A percentile compares a stretch with the other conserved stretches of the same genome.
These are phyloP conservation scores for Brassica cretica DNA, from an alignment of 345 rosid genomes.

Conservation along the genomic window DNA sequence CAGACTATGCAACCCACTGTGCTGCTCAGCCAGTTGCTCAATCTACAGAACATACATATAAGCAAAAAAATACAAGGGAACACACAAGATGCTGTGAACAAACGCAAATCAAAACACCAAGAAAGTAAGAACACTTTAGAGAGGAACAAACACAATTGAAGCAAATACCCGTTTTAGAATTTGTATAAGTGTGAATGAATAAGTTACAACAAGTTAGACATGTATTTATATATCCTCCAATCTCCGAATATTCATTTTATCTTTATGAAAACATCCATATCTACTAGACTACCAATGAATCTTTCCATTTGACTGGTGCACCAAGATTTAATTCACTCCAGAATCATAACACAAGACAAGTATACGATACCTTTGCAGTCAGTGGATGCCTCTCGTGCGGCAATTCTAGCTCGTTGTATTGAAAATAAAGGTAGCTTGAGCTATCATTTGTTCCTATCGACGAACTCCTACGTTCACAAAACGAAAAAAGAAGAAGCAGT, in stretches of 20 bases:
- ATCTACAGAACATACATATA: slow-evolving; percentile 22
- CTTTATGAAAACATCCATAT: not conserved
- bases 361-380: not conserved
- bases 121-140: not conserved
- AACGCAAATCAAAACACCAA: not conserved
- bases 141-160: not conserved
- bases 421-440: slow-evolving; percentile 16
- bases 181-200: not conserved
- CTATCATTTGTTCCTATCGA: not conserved
- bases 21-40: not conserved
- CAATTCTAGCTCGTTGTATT: not conserved
- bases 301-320: not conserved
- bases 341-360: not conserved
- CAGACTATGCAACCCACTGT: slow-evolving; percentile 15
- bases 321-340: not conserved
- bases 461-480: slow-evolving; percentile 24
- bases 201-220: not conserved
- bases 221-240: not conserved
- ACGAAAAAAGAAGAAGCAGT: not conserved
- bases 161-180: not conserved
- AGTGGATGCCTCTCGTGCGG: not conserved
- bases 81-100: not conserved
- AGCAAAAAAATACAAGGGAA: not conserved
- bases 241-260: not conserved
- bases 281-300: not conserved